A percentile compares a stretch with the other conserved stretches of the same genome.
Evolutionary conservation across 2,329 filamentous ascomycete genomes (phyloP).

Genomic region (Plectosphaerella sp.): DNA sequence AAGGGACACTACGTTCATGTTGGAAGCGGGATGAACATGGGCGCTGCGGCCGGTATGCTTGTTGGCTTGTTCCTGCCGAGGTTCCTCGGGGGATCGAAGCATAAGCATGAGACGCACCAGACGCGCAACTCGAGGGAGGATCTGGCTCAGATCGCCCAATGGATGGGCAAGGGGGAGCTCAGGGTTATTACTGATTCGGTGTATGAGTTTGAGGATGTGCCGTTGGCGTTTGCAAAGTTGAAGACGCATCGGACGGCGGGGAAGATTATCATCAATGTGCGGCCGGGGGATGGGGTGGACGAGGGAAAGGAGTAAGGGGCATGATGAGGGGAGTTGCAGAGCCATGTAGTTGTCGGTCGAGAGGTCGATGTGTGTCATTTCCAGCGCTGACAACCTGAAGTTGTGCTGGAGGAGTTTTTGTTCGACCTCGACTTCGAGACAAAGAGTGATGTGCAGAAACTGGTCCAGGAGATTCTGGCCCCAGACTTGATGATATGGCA

Average conservation of each 20-base stretch:
- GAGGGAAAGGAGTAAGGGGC: not conserved
- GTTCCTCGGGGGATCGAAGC: constrained; percentile 33
- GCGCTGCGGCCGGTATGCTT: constrained; percentile 16
- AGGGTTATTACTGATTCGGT: constrained; percentile 49
- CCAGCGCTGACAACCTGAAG: too few species aligned
- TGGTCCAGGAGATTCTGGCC: too few species aligned
- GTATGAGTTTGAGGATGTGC: constrained; percentile 51
- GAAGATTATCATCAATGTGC: constrained; percentile 44
- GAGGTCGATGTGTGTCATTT: too few species aligned
- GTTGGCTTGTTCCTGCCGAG: constrained; percentile 20
- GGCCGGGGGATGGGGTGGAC: not conserved
- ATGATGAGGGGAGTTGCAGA: too few species aligned
- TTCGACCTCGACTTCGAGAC: too few species aligned
- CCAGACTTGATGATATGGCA: too few species aligned
- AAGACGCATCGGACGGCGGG: constrained; percentile 54
- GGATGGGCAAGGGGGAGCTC: constrained; percentile 54
- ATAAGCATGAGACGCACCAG: constrained; percentile 34
- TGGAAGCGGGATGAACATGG: constrained; percentile 30
- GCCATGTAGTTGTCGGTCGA: too few species aligned
- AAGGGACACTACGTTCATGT: constrained; percentile 47
- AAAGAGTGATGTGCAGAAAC: too few species aligned
- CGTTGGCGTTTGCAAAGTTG: constrained; percentile 52
- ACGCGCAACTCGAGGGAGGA: constrained; percentile 37
- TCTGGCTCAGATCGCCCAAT: constrained; percentile 43
- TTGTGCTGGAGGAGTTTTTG: too few species aligned